phyloP scores from a whole-genome alignment of 2,329 filamentous ascomycete species.

The Paraphoma sp. region DNA sequence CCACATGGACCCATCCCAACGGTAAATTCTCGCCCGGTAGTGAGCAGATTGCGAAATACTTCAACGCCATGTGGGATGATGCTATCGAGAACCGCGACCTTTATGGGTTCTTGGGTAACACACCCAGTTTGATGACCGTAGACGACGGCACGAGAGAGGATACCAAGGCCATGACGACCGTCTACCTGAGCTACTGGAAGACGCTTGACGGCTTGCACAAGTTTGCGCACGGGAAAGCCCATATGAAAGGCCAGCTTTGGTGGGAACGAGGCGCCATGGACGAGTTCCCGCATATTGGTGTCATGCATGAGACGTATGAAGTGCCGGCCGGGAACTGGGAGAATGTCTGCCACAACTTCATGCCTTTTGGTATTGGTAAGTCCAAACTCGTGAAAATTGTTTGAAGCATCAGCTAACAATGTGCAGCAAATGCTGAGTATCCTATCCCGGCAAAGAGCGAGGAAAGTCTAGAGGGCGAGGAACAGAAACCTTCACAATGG shows the following conservation, averaged over 20 bases:
- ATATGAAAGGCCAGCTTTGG: conserved; percentile 17
- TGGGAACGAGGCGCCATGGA: conserved; percentile 10
- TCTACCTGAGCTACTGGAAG: conserved; percentile 21
- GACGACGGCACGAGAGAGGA: conserved; percentile 3
- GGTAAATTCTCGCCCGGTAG: conserved; percentile 11
- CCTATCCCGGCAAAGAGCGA: conserved; percentile 1
- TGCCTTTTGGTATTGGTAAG: conserved; percentile 17
- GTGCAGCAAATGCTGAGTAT: conserved; percentile 12
- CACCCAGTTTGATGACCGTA: neutral
- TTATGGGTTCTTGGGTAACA: conserved; percentile 15
- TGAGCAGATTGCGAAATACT: conserved; percentile 4
- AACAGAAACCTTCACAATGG: neutral
- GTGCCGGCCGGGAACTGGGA: conserved; percentile 19
- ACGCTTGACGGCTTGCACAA: conserved; percentile 14
- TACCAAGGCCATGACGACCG: conserved; percentile 7
- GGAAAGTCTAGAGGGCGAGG: neutral
- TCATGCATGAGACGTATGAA: conserved; percentile 21
- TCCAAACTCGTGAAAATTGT: neutral
- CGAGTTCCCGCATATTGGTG: conserved; percentile 9
- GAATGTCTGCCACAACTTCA: conserved; percentile 19
- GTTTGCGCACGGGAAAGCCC: conserved; percentile 11
- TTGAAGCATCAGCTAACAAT: neutral
- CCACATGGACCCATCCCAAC: conserved; percentile 11
- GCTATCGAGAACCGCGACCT: conserved; percentile 12
- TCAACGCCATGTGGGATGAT: conserved; percentile 15